These are phyloP conservation scores for Balakata baccata DNA, from an alignment of 345 rosid species.

Conservation along the genomic window DNA sequence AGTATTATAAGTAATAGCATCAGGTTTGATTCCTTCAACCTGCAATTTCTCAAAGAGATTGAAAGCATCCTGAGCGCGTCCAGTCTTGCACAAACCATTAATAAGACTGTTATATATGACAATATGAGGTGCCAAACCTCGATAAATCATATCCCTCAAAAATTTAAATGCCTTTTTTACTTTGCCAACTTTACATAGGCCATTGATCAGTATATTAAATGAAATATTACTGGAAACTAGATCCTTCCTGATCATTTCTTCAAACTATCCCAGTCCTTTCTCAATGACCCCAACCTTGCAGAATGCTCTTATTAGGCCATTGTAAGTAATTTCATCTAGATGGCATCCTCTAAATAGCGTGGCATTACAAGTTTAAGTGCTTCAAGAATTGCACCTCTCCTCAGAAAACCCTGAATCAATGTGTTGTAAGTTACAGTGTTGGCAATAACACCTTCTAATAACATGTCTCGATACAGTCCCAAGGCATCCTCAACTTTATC, in stretches of 20 bases:
- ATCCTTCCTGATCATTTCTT: slow-evolving; percentile 67
- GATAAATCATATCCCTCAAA: slow-evolving; percentile 65
- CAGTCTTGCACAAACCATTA: slow-evolving; percentile 67
- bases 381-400: slow-evolving; percentile 59
- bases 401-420: slow-evolving; percentile 53
- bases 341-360: slow-evolving; percentile 72
- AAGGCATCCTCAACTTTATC: slow-evolving; percentile 55
- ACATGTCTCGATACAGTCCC: slow-evolving; percentile 57
- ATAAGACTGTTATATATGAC: slow-evolving; percentile 77
- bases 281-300: slow-evolving; percentile 64
- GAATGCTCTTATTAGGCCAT: slow-evolving; percentile 62
- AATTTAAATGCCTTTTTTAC: slow-evolving; percentile 63
- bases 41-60: slow-evolving; percentile 56
- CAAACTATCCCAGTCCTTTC: slow-evolving; percentile 66
- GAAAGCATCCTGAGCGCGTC: slow-evolving; percentile 56
- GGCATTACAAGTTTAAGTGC: slow-evolving; percentile 68
- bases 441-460: slow-evolving; percentile 73
- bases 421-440: slow-evolving; percentile 81
- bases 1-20: slow-evolving; percentile 76
- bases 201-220: slow-evolving; percentile 71
- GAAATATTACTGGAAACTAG: slow-evolving; percentile 52
- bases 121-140: slow-evolving; percentile 70
- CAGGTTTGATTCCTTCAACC: slow-evolving; percentile 69
- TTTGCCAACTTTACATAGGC: slow-evolving; percentile 58
- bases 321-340: slow-evolving; percentile 73